Evolutionary conservation across 2,329 filamentous ascomycete species (phyloP), one percentile per base, ranked within the genome.

Genomic region (Hypoxylon sp.): DNA sequence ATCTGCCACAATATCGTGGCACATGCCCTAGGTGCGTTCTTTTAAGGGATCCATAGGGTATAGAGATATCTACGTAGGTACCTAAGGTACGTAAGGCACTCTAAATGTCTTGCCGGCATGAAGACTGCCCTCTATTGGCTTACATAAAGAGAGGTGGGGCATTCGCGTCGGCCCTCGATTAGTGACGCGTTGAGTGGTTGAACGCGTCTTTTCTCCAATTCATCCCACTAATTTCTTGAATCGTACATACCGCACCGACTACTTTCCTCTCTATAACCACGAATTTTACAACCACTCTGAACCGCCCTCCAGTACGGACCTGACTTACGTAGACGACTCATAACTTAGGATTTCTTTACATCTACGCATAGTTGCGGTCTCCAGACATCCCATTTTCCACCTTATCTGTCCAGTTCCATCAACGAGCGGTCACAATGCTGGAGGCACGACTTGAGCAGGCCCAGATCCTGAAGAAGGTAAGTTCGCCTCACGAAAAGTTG

Each of bases 401-500:
- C 18, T 24, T 32, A 20, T 26, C 32, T 28, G 3, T 44, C 16
- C 44, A 32, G 14, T 50, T 49, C 20, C 49, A 45, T 63, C 16
- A 26, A 60, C 40, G 59, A 56, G 57, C 57, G 45, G 67, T 76
- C 84, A 84, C 78, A 69, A 87, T 98, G 95, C 89, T 99, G 84
- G 96, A 99, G 88, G 96, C 96, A 88, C 92, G 94, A 83, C 88
- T 99, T 81, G 92, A 96, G 80, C 94, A 98, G 86, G 95, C 96
- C 69, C 87, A 89, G 77, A 86, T 97, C 80, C 88, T 99, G 79
- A 99, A 99, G 87, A 97, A 96, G 91, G 93, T 95, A 81, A 68
- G 80, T 64, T 40, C 16, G 42, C 9, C 30, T n/a, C 3, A 26
- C 4, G 2, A 50, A 48, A n/a, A 42, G 14, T 38, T 20, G 18